Base-by-base conservation (phyloP, 2,329 filamentous ascomycete species). In the Fusarium palustre region DNA sequence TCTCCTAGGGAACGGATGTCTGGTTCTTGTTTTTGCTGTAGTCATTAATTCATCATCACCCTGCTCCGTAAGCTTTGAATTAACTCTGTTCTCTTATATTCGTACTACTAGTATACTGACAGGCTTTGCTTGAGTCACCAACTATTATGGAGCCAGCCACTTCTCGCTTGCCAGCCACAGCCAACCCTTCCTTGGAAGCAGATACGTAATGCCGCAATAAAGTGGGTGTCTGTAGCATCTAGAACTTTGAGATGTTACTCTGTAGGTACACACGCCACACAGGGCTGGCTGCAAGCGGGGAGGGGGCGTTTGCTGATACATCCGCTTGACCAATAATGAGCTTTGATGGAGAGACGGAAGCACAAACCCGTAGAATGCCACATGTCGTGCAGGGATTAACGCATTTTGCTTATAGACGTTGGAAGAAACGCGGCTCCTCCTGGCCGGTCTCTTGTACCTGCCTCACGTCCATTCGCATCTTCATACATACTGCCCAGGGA, bases 371-470 rank as follows among this genome's bases (percentile, higher is more conserved):
- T 38, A 22, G 33, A 49, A 65, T 66, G 70, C 75, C 75, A 77
- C 75, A 77, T 77, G 75, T 76, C 64, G 64, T 64, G 66, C 75
- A 77, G 69, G 75, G 75, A 73, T 76, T 55, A 48, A 20, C 36
- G n/a, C n/a, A 18, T 31, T 20, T 38, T 39, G 31, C 30, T 31
- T 13, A 59, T 47, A 20, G 49, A 54, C 47, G 55, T 46, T 49
- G 48, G 16, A 36, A 36, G 48, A 65, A 41, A 70, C 62, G 71
- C 70, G 70, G 73, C 73, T 76, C 70, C 71, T 72, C 66, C 55
- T 73, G 68, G 60, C 52, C 64, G 42, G 56, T 55, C 47, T 28
- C 47, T 48, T 30, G 38, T 46, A 22, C 34, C 36, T 46, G 20
- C 43, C 33, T 38, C 36, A 13, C n/a, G 36, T 38, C 36, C 36